Conservation (phyloP, 495 filamentous ascomycete species). For the Penicillium bovifimosum region DNA sequence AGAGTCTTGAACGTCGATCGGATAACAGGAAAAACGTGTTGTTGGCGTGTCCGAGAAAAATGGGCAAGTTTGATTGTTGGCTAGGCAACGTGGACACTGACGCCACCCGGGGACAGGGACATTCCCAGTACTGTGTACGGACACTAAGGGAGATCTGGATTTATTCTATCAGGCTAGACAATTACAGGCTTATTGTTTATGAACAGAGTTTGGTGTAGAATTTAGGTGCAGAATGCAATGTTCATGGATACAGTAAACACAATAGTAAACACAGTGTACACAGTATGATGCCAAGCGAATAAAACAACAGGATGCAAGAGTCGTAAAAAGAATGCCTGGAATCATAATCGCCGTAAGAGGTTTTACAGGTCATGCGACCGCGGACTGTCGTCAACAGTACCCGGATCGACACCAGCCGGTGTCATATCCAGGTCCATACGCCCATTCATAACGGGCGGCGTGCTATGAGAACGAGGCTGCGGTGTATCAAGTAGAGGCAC, state of each 20-base stretch:
- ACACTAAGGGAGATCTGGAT: too few species aligned
- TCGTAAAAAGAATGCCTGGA: background rate
- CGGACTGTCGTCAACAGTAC: background rate
- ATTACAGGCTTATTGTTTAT: background rate
- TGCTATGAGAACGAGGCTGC: constrained; percentile 33
- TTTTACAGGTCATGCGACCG: background rate
- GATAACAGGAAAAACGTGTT: constrained; percentile 29
- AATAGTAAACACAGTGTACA: constrained; percentile 8
- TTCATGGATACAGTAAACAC: too few species aligned
- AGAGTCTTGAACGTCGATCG: constrained; percentile 14
- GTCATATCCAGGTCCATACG: constrained; percentile 6
- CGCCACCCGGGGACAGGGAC: background rate
- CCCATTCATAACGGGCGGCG: constrained; percentile 33
- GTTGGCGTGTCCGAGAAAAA: constrained; percentile 24
- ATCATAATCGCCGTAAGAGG: background rate
- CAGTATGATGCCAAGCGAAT: constrained; percentile 5
- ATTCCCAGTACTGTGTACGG: too few species aligned
- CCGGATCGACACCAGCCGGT: background rate
- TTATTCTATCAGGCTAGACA: background rate
- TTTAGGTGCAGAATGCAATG: background rate
- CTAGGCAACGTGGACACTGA: constrained; percentile 33
- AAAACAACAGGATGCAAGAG: background rate
- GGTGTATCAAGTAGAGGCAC: constrained; percentile 23
- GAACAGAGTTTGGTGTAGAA: background rate
- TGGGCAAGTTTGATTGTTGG: constrained; percentile 38